phyloP scores from a whole-genome alignment of 768 basidiomycete genomes.

The Scleroderma citrinum region DNA sequence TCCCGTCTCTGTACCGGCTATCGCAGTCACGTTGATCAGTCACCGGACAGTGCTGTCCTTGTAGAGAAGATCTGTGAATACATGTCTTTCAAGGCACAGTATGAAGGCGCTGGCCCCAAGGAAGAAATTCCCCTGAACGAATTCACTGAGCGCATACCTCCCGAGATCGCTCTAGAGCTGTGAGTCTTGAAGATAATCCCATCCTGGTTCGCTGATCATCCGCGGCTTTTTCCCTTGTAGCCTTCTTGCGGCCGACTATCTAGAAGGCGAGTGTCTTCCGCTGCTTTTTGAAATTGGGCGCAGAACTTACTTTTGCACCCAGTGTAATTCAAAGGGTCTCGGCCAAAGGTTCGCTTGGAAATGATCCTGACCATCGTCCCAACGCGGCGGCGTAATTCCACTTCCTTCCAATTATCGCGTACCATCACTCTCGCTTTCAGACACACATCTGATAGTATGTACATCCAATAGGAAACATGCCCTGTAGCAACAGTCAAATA shows the following conservation, averaged over 20 bases:
- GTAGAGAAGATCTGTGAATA: slow-evolving; percentile 89
- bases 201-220: slow-evolving; percentile 10
- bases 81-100: slow-evolving; percentile 78
- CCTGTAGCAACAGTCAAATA: background rate
- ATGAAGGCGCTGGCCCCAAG: slow-evolving; percentile 60
- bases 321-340: background rate
- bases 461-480: background rate
- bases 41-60: slow-evolving; percentile 48
- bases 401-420: background rate
- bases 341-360: background rate
- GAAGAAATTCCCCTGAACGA: slow-evolving; percentile 77
- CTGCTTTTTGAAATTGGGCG: background rate
- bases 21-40: background rate
- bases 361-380: too few species aligned
- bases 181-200: slow-evolving; percentile 37
- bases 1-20: background rate
- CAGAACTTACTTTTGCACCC: slow-evolving; percentile 8
- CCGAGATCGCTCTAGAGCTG: slow-evolving; percentile 87
- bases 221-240: slow-evolving; percentile 27
- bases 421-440: background rate
- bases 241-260: slow-evolving; percentile 59
- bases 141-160: slow-evolving; percentile 75
- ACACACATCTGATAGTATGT: background rate
- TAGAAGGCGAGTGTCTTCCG: slow-evolving; percentile 44
- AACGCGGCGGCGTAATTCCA: too few species aligned